phyloP scores from a whole-genome alignment of 805 yeast species.

The Zygosaccharomyces kombuchaensis region DNA sequence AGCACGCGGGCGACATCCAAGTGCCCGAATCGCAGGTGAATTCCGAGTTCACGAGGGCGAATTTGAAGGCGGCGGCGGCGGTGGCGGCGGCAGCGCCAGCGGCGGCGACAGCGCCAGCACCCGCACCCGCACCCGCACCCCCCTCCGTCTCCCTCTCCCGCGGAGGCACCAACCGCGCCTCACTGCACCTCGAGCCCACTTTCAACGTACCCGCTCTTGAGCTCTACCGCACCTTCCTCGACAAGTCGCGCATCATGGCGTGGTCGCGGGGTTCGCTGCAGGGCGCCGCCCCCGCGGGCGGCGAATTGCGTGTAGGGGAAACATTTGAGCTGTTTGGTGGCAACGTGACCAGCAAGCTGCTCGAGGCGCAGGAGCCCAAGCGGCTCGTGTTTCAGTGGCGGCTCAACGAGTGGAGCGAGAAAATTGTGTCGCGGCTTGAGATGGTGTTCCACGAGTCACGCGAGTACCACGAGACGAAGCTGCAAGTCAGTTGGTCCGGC shows the following conservation, averaged over 20 bases:
- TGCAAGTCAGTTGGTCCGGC: constrained; percentile 76
- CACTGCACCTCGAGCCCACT: constrained; percentile 67
- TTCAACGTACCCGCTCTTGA: constrained; percentile 89
- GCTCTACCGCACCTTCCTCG: constrained; percentile 69
- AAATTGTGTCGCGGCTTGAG: constrained; percentile 66
- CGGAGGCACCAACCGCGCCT: constrained; percentile 59
- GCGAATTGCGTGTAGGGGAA: constrained; percentile 50
- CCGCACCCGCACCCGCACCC: constrained; percentile 8
- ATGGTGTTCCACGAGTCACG: constrained; percentile 58
- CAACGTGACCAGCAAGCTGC: constrained; percentile 67
- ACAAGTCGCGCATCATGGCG: constrained; percentile 74
- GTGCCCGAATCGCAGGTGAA: constrained; percentile 62
- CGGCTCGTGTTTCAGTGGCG: constrained; percentile 79
- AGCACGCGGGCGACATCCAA: constrained; percentile 85
- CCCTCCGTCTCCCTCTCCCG: too few relatives aligned
- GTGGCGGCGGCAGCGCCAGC: constrained; percentile 25
- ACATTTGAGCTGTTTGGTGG: constrained; percentile 80
- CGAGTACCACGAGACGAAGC: constrained; percentile 78
- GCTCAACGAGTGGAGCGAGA: constrained; percentile 81
- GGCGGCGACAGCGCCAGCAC: constrained; percentile 2
- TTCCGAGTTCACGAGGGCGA: constrained; percentile 51
- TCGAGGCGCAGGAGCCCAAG: constrained; percentile 54
- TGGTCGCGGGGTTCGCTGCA: constrained; percentile 51
- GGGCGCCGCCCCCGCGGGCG: constrained; percentile 40
- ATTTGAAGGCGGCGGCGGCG: constrained; percentile 37